Evolutionary conservation across 495 filamentous ascomycete genomes (phyloP), one percentile per base, ranked within the genome.

Genomic region (Penicillium coffeae): DNA sequence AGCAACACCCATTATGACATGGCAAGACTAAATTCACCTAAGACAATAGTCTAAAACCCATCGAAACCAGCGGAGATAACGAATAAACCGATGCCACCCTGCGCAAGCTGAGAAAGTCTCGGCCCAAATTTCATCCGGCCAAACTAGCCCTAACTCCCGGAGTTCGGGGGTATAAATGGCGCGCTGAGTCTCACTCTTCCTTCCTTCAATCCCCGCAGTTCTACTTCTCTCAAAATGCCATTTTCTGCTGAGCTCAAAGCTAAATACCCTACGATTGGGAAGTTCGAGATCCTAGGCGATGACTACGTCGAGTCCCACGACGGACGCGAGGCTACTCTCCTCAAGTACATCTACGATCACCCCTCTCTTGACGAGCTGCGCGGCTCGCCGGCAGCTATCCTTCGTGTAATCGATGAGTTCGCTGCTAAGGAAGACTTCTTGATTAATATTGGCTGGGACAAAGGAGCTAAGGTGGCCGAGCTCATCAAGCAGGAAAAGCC

Each of bases 401-500:
- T 87, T 1, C 50, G 66, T 15, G 77, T 71, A 4, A 89, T 90
- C 51, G 87, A 89, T 55, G 73, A 81, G 20, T 89, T 74, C 59
- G 84, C 73, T 19, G 67, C 73, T 9, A 77, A 77, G 3, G 60
- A 76, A 22, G 85, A 81, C 30, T 85, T 85, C 37, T 73, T 89
- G n/a, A 89, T 88, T 78, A 89, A 88, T 54, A 75, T 89, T 21
- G 78, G 77, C 48, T 80, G 81, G 1, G 46, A 69, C 79, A 89
- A 90, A 53, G 84, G 82, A 15, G 70, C 63, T 37, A 79, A 84
- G 10, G 71, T 89, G 8, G 63, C 64, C 3, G 66, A 80, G 21
- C 54, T 85, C 2, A 86, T 90, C 39, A 57, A 58, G 7, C 58
- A 81, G 37, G 59, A 75, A 15, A 81, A 79, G 52, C 87, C 87